These are phyloP conservation scores for Penicillium canescens DNA, from an alignment of 495 filamentous ascomycete genomes.

Conservation along the genomic window DNA sequence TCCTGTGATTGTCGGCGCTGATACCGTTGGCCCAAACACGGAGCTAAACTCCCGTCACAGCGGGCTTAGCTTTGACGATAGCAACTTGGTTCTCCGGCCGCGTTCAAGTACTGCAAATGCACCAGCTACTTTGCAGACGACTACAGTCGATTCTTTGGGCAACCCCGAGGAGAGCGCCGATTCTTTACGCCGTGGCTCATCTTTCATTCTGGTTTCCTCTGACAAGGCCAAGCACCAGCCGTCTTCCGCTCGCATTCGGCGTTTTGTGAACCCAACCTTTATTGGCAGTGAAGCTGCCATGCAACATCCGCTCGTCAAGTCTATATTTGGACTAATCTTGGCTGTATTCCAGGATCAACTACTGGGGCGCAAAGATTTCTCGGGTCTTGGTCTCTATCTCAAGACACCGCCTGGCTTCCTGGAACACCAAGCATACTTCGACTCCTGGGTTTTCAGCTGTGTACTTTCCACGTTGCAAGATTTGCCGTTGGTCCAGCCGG, in stretches of 20 bases:
- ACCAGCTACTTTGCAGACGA: constrained; percentile 68
- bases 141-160: constrained; percentile 56
- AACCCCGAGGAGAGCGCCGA: constrained; percentile 49
- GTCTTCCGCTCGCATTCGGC: constrained; percentile 62
- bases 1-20: constrained; percentile 80
- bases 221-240: constrained; percentile 56
- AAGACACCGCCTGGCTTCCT: constrained; percentile 89
- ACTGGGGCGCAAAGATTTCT: constrained; percentile 81
- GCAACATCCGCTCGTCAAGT: constrained; percentile 71
- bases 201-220: constrained; percentile 83
- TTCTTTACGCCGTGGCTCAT: constrained; percentile 72
- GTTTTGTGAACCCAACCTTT: constrained; percentile 43
- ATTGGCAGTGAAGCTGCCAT: constrained; percentile 49
- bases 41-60: constrained; percentile 81
- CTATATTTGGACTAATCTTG: constrained; percentile 71
- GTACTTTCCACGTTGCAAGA: constrained; percentile 71
- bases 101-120: constrained; percentile 51
- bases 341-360: constrained; percentile 82
- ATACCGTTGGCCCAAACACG: constrained; percentile 75
- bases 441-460: constrained; percentile 81
- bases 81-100: constrained; percentile 78
- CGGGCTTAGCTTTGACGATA: constrained; percentile 78
- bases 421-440: constrained; percentile 92
- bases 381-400: constrained; percentile 83
- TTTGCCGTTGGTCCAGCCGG: constrained; percentile 67